Conservation (phyloP, 2,329 filamentous ascomycete species). For the Xylaria sp. region DNA sequence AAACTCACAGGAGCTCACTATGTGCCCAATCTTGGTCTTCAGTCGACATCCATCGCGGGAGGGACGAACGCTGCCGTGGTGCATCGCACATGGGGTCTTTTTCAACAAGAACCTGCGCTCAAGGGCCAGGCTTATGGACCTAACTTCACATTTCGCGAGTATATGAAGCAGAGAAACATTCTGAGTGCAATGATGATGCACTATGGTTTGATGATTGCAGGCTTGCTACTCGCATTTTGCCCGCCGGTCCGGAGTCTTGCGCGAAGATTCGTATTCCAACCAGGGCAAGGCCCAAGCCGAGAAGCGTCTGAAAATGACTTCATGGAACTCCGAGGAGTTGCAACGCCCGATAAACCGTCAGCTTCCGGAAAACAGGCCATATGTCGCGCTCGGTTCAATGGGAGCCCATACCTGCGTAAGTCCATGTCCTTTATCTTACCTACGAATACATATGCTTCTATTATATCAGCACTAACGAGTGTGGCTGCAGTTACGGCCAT, state of each 20-base stretch:
- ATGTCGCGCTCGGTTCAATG: conserved; percentile 50
- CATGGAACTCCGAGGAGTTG: conserved; percentile 60
- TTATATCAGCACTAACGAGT: conserved; percentile 7
- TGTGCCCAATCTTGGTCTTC: conserved; percentile 48
- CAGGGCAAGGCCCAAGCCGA: conserved; percentile 49
- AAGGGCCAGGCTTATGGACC: conserved; percentile 51
- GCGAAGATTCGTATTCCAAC: conserved; percentile 43
- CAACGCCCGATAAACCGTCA: conserved; percentile 48
- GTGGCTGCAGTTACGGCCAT: conserved; percentile 55
- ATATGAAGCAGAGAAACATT: conserved; percentile 45
- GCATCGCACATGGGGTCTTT: conserved; percentile 58
- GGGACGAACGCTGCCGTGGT: conserved; percentile 50
- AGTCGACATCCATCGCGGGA: conserved; percentile 48
- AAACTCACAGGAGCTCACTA: conserved; percentile 45
- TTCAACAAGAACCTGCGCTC: conserved; percentile 41
- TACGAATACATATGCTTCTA: neutral
- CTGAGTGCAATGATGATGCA: conserved; percentile 47
- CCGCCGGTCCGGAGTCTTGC: conserved; percentile 42
- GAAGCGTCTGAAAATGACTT: conserved; percentile 54
- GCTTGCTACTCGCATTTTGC: conserved; percentile 40
- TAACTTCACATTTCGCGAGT: conserved; percentile 56
- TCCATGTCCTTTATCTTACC: neutral
- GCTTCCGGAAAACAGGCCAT: conserved; percentile 44
- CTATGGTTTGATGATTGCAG: conserved; percentile 38
- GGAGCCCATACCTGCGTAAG: conserved; percentile 62